Conservation (phyloP, 2,329 filamentous ascomycete species). For the Fusarium sp. region DNA sequence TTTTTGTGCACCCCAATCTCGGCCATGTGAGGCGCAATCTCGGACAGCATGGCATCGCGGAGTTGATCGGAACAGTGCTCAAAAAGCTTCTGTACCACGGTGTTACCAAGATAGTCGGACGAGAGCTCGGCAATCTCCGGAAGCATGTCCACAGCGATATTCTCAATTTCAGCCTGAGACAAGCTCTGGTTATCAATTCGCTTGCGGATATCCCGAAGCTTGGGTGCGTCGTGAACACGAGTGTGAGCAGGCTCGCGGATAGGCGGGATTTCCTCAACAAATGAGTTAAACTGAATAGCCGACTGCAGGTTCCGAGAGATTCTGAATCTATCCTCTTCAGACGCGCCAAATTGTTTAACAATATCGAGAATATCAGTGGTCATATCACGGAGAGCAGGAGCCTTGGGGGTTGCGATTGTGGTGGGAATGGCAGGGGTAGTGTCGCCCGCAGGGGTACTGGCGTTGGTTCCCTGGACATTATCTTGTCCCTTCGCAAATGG, state of each 20-base stretch:
- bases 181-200: slow-evolving; percentile 95
- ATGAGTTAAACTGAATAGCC: slow-evolving; percentile 78
- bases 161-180: slow-evolving; percentile 87
- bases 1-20: slow-evolving; percentile 99
- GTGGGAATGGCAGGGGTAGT: slow-evolving; percentile 46
- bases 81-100: slow-evolving; percentile 98
- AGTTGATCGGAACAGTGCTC: slow-evolving; percentile 92
- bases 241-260: slow-evolving; percentile 89
- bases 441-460: slow-evolving; percentile 47
- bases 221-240: slow-evolving; percentile 90
- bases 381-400: slow-evolving; percentile 80
- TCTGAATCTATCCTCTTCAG: slow-evolving; percentile 76
- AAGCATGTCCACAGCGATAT: slow-evolving; percentile 91
- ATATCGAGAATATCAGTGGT: slow-evolving; percentile 86
- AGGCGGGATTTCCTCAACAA: slow-evolving; percentile 85
- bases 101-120: slow-evolving; percentile 97
- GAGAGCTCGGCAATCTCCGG: slow-evolving; percentile 94
- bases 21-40: slow-evolving; percentile 90
- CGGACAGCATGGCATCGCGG: slow-evolving; percentile 88
- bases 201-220: slow-evolving; percentile 94
- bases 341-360: slow-evolving; percentile 87
- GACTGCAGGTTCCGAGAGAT: slow-evolving; percentile 79
- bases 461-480: slow-evolving; percentile 43
- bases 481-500: slow-evolving; percentile 72
- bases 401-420: slow-evolving; percentile 63